Base-by-base conservation (phyloP, 305 asterid genomes). In the Caryopteris hybrid region DNA sequence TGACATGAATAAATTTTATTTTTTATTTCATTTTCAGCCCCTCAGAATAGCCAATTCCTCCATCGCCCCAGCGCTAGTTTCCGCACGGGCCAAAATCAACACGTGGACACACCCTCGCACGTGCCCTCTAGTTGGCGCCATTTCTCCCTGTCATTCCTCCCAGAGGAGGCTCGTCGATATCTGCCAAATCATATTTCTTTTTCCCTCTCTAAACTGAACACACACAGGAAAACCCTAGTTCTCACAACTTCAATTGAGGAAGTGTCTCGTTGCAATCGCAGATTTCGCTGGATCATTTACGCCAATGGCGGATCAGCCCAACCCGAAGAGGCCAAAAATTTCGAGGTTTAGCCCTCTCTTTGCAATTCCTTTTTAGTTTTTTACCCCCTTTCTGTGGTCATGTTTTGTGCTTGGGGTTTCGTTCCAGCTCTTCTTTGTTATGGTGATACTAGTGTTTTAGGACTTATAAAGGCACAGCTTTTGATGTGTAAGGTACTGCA, bases 271-370 rank as follows among this genome's bases (percentile, higher is more conserved):
- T 48, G 33, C 16, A 17, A 18, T 72, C 65, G 9, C 56, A 36
- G 60, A 8, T 34, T 69, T 69, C 39, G 21, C 54, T 14, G 53
- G 53, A 42, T 14, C 55, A 25, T 34, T 13, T 67, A 17, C 54
- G 60, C 23, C 57, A 57, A 82, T 82, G 87, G 80, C 39, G 54
- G 71, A 61, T 56, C 79, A 71, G 70, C 84, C 75, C 1, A 61
- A 48, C 42, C 70, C 70, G 16, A 82, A 82, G 58, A 76, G 80
- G 79, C 75, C 71, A 46, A 79, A 74, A 50, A 71, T 82, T 41
- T 74, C 77, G 67, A 82, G 84, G 85, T 83, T 58, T 36, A 2
- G 43, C 42, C 42, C n/a, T 5, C 21, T 31, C 16, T 54, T 14
- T 39, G 23, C 53, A 14, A 45, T 67, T 16, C 8, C 17, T n/a